Base-by-base conservation (phyloP, 2,329 filamentous ascomycete species). In the Fusarium beomiforme region DNA sequence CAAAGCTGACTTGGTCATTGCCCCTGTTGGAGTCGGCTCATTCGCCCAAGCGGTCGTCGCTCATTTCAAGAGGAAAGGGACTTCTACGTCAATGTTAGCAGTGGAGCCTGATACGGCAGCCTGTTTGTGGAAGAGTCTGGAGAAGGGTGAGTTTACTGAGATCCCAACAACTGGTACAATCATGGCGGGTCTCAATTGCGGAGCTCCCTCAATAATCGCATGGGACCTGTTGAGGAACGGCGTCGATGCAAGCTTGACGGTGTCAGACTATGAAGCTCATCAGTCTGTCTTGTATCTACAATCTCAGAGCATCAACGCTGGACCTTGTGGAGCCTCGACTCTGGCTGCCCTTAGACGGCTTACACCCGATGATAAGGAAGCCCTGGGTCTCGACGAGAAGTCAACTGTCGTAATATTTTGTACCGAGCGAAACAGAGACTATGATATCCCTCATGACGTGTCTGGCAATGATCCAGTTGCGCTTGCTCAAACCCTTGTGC, bases 181-280 rank as follows among this genome's bases (percentile, higher is more conserved):
- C 72, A 94, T 94, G 91, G 85, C 86, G 41, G 92, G 92, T 0
- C 87, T 94, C 82, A 89, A 92, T 70, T 94, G 92, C 67, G 91
- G 91, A 0, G 92, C 90, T 0, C 84, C 92, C 0, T 93, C 91
- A 0, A 83, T 83, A 0, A 88, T 86, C 1, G 90, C 91, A 0
- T 95, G 91, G 90, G 84, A 88, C 0, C 76, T 89, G 0, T 77
- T 95, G 6, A 79, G 82, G 11, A 76, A 81, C 0, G 87, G 89
- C 1, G 84, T 93, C 0, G 89, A 92, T 79, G 87, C 85, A 2
- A 87, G 86, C 56, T 79, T 90, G 1, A 87, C 86, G 0, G 85
- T 94, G 0, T 88, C 86, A 0, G 91, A 93, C 70, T 77, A 79
- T 16, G 90, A 94, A 64, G 84, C 88, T 1, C 91, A 94, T 71